Evolutionary conservation across 306 rosid species (phyloP).

Genomic region (Gastrolobium bilobum): DNA sequence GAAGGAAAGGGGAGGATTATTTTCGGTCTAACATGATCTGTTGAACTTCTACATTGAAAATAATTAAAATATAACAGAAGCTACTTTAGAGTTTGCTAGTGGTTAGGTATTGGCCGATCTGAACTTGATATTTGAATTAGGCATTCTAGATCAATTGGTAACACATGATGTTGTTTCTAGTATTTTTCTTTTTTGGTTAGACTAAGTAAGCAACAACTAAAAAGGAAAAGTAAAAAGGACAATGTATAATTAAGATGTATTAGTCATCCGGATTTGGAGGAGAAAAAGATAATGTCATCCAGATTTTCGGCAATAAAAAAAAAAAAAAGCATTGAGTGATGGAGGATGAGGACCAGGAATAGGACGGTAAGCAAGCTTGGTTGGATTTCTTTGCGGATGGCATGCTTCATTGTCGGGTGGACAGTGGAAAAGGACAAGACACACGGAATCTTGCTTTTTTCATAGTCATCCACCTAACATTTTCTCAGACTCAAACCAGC

Average conservation of each 20-base stretch:
- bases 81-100: not conserved
- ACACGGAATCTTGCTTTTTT: conserved; percentile 66
- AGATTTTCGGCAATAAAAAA: not conserved
- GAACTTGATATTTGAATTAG: not conserved
- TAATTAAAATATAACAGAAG: not conserved
- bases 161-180: too few species aligned
- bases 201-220: too few species aligned
- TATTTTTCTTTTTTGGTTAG: too few species aligned
- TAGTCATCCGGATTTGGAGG: not conserved
- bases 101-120: not conserved
- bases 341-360: not conserved
- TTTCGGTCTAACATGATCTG: not conserved
- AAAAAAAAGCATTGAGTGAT: conserved; percentile 5
- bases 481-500: conserved; percentile 21
- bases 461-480: conserved; percentile 47
- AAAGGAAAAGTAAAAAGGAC: not conserved
- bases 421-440: conserved; percentile 68
- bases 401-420: conserved; percentile 70
- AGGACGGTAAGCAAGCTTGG: not conserved
- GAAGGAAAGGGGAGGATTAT: not conserved
- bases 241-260: not conserved
- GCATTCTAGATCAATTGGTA: not conserved
- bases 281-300: not conserved
- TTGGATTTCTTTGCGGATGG: conserved; percentile 46
- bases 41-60: not conserved